Conservation (phyloP, 805 yeast species). For the Ogataea glucozyma region DNA sequence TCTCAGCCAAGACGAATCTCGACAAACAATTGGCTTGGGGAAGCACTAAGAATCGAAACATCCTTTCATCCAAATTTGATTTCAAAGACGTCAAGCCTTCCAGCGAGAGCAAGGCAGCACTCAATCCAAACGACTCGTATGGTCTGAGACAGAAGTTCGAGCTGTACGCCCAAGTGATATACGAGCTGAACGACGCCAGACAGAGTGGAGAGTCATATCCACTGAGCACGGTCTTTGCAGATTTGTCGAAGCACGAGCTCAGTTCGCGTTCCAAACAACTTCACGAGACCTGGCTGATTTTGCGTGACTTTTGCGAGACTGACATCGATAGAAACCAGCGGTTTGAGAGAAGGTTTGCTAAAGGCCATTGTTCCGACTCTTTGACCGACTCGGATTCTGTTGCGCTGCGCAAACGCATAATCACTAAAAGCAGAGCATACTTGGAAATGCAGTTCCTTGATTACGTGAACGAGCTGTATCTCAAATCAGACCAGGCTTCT, state of each 20-base stretch:
- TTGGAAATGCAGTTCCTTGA: conserved; percentile 78
- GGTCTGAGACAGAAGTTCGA: conserved; percentile 58
- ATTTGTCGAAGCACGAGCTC: conserved; percentile 54
- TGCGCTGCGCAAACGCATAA: conserved; percentile 45
- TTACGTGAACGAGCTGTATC: conserved; percentile 65
- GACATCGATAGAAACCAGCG: conserved; percentile 32
- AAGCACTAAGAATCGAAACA: conserved; percentile 26
- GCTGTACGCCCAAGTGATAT: conserved; percentile 69
- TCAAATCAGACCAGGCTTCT: conserved; percentile 35
- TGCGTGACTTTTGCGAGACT: conserved; percentile 48
- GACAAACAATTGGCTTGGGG: conserved; percentile 34
- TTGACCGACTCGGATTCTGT: conserved; percentile 34
- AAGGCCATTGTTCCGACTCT: conserved; percentile 30
- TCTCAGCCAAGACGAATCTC: conserved; percentile 19
- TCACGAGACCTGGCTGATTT: conserved; percentile 70
- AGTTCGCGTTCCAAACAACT: conserved; percentile 71
- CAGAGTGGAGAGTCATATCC: conserved; percentile 54
- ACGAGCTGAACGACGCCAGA: conserved; percentile 69
- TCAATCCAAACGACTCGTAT: conserved; percentile 41
- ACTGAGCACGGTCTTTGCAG: conserved; percentile 59
- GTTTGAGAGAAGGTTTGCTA: conserved; percentile 37
- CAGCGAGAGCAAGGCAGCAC: conserved; percentile 17
- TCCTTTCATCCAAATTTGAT: conserved; percentile 31
- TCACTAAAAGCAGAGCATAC: conserved; percentile 55
- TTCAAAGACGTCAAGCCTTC: conserved; percentile 33